Evolutionary conservation across 2,329 filamentous ascomycete species (phyloP).

Genomic region (Thelonectria rubi): DNA sequence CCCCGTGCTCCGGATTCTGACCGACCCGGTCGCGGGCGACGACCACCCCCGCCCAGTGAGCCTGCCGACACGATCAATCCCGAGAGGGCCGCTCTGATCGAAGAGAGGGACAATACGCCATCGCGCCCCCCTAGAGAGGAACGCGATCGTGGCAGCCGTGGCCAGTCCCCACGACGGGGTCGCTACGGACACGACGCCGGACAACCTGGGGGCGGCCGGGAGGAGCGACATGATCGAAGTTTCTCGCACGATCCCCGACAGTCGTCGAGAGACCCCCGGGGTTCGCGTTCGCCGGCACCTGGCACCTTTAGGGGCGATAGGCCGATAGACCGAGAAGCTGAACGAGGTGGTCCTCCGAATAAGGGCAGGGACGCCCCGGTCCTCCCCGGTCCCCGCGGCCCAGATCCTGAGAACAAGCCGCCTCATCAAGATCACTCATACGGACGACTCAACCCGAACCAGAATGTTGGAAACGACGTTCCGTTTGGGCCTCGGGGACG

Average conservation of each 20-base stretch:
- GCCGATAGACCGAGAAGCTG: constrained; percentile 52
- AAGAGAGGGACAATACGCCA: constrained; percentile 49
- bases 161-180: constrained; percentile 60
- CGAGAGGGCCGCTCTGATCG: constrained; percentile 57
- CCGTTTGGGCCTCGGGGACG: constrained; percentile 66
- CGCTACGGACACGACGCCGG: constrained; percentile 44
- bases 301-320: constrained; percentile 47
- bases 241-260: constrained; percentile 49
- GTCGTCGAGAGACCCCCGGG: constrained; percentile 44
- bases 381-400: constrained; percentile 52
- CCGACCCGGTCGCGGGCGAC: constrained; percentile 41
- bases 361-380: constrained; percentile 52
- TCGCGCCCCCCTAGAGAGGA: constrained; percentile 55
- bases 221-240: constrained; percentile 58
- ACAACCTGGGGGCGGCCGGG: constrained; percentile 50
- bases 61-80: constrained; percentile 56
- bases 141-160: constrained; percentile 52
- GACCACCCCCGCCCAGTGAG: constrained; percentile 38
- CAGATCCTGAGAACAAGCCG: constrained; percentile 61
- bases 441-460: constrained; percentile 66
- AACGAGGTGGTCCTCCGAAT: constrained; percentile 43
- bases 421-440: constrained; percentile 69
- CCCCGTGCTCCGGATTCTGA: constrained; percentile 45
- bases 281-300: constrained; percentile 43
- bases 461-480: constrained; percentile 53